phyloP scores from a whole-genome alignment of 106 monocot species.

The Cymbidium sinense region DNA sequence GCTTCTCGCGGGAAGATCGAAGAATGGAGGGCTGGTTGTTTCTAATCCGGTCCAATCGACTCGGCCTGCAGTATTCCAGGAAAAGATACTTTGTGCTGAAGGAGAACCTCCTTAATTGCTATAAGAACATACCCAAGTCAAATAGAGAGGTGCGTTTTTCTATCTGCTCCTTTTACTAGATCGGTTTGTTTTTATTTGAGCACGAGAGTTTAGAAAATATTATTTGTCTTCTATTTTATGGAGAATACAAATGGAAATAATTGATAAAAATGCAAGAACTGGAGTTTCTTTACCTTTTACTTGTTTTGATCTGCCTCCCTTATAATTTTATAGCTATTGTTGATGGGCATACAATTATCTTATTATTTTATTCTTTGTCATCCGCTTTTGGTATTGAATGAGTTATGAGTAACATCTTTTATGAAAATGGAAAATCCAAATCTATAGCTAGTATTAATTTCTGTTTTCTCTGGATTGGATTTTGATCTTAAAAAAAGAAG shows the following conservation, averaged over 20 bases:
- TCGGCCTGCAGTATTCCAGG: slow-evolving; percentile 48
- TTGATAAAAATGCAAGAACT: neutral
- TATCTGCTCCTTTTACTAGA: neutral
- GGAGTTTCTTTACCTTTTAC: neutral
- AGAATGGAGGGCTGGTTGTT: slow-evolving; percentile 66
- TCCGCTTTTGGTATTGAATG: no score
- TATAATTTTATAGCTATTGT: neutral
- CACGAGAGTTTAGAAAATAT: neutral
- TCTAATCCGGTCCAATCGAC: slow-evolving; percentile 50
- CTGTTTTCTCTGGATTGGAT: no score
- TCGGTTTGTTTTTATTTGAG: neutral
- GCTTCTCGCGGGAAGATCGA: neutral
- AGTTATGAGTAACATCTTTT: no score
- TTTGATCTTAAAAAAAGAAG: no score
- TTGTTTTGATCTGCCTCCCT: neutral
- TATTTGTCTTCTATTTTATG: neutral
- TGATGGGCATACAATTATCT: neutral
- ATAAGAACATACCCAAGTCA: slow-evolving; percentile 27
- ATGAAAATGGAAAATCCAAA: no score
- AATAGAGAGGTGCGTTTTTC: slow-evolving; percentile 2
- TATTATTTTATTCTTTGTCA: no score
- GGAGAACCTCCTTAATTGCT: slow-evolving; percentile 40
- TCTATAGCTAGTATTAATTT: no score
- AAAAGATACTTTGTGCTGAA: slow-evolving; percentile 55
- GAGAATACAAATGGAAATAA: neutral